These are phyloP conservation scores for Globisporangium apiculatum DNA, from an alignment of 352 stramenopile species.

Conservation along the genomic window DNA sequence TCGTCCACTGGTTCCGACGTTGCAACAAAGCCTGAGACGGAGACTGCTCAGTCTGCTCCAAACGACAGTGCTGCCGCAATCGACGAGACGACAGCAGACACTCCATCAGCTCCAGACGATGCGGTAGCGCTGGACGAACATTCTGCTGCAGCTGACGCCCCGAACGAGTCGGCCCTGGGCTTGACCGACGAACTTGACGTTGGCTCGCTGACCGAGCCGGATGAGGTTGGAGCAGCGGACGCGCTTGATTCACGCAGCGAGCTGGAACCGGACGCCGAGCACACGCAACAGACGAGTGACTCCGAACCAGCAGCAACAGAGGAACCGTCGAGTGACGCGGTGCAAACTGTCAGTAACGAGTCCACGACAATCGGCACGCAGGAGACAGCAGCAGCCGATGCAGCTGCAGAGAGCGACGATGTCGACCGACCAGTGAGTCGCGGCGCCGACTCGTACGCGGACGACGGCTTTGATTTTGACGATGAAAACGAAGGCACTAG, in stretches of 20 bases:
- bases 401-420: neutral
- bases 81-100: neutral
- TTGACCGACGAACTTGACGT: no score
- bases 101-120: neutral
- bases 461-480: slow-evolving; percentile 11
- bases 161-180: no score
- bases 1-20: no score
- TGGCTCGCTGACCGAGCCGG: no score
- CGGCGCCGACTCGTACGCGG: slow-evolving; percentile 11
- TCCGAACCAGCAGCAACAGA: neutral
- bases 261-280: no score
- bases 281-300: neutral
- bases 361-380: neutral
- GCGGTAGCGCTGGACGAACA: no score
- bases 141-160: no score
- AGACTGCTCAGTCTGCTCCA: no score
- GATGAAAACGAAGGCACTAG: neutral
- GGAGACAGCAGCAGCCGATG: neutral
- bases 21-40: no score
- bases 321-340: neutral
- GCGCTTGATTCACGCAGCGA: no score
- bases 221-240: no score
- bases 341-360: neutral
- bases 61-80: neutral
- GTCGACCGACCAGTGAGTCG: slow-evolving; percentile 7